A percentile compares a stretch with the other conserved stretches of the same genome.
Evolutionary conservation across 2,329 filamentous ascomycete genomes (phyloP).

Genomic region (Fusarium sp.): DNA sequence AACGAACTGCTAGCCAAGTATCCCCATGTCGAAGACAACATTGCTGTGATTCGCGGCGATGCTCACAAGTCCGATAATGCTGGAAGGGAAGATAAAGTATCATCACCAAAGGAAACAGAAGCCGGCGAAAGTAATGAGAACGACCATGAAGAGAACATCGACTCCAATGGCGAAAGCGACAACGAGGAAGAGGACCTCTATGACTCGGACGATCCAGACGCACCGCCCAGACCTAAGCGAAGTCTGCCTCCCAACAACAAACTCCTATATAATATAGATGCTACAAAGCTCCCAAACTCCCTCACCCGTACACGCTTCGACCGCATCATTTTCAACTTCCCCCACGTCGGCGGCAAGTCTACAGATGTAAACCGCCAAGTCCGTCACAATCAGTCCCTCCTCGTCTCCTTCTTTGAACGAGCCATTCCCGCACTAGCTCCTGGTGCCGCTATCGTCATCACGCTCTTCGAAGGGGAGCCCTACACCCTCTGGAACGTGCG

Average conservation of each 20-base stretch:
- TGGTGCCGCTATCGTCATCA: slow-evolving; percentile 78
- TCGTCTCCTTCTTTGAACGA: slow-evolving; percentile 74
- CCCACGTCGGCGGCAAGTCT: slow-evolving; percentile 90
- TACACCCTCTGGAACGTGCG: slow-evolving; percentile 96
- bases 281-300: slow-evolving; percentile 67
- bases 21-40: slow-evolving; percentile 73
- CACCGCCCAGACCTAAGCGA: slow-evolving; percentile 29
- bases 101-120: slow-evolving; percentile 2
- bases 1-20: slow-evolving; percentile 77
- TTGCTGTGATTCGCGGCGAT: slow-evolving; percentile 59
- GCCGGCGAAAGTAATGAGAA: slow-evolving; percentile 5
- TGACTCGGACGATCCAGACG: slow-evolving; percentile 36
- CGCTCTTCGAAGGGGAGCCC: slow-evolving; percentile 91
- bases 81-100: slow-evolving; percentile 5
- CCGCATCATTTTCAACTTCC: slow-evolving; percentile 94
- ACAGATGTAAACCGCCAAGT: slow-evolving; percentile 97
- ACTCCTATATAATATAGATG: slow-evolving; percentile 74
- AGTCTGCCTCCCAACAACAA: slow-evolving; percentile 46
- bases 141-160: slow-evolving; percentile 21
- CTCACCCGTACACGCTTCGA: slow-evolving; percentile 69
- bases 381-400: slow-evolving; percentile 85
- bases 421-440: slow-evolving; percentile 56
- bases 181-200: slow-evolving; percentile 33
- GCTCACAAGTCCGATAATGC: slow-evolving; percentile 33
- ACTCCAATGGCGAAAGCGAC: slow-evolving; percentile 34